Evolutionary conservation across 768 basidiomycete species (phyloP).

Genomic region (Neoboletus subvelutipes): DNA sequence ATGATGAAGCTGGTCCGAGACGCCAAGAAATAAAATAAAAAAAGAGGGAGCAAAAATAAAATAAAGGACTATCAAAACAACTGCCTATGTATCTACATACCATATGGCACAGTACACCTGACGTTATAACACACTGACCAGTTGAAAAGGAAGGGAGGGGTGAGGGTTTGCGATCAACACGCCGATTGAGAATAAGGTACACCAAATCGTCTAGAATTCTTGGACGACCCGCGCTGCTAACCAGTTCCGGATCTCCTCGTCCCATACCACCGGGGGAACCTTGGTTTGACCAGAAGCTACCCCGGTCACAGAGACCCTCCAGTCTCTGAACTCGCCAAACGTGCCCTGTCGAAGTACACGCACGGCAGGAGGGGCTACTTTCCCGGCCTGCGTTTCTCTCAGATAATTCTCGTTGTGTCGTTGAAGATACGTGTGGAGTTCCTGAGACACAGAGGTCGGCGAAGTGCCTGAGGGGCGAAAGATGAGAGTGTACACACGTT

Average conservation of each 20-base stretch:
- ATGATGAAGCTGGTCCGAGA: background rate
- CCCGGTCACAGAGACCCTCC: slow-evolving; percentile 18
- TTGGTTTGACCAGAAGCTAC: slow-evolving; percentile 22
- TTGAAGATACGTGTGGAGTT: slow-evolving; percentile 9
- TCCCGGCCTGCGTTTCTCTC: slow-evolving; percentile 8
- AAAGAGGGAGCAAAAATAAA: background rate
- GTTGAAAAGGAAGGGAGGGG: too few species aligned
- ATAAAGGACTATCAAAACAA: background rate
- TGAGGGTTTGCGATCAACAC: background rate
- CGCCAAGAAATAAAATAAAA: background rate
- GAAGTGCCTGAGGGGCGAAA: background rate
- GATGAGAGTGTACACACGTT: background rate
- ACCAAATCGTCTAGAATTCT: slow-evolving; percentile 10
- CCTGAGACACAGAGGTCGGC: background rate
- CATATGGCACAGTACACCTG: background rate
- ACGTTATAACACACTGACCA: background rate
- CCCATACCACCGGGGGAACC: slow-evolving; percentile 17
- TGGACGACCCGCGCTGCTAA: slow-evolving; percentile 12
- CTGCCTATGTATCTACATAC: too few species aligned
- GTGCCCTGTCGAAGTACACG: slow-evolving; percentile 20
- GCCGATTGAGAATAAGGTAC: background rate
- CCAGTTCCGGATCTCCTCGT: slow-evolving; percentile 16
- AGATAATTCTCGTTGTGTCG: slow-evolving; percentile 18
- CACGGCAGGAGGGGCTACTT: slow-evolving; percentile 11
- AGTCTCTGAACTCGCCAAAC: slow-evolving; percentile 21